A percentile compares a stretch with the other conserved stretches of the same genome.
Evolutionary conservation across 2,329 filamentous ascomycete genomes (phyloP).

Genomic region (Cadophora sp.): DNA sequence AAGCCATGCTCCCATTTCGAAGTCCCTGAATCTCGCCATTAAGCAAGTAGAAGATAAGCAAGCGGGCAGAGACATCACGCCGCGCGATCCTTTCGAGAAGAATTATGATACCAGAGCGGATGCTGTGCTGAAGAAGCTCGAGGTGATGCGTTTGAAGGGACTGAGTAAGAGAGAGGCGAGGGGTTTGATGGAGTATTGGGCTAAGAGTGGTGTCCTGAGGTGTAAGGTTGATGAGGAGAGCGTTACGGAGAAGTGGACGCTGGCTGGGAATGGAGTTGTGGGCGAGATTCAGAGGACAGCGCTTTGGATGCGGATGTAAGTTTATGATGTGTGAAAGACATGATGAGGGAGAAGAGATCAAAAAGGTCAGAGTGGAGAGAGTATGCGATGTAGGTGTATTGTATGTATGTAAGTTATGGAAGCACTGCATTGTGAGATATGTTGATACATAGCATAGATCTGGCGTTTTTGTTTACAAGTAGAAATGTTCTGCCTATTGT

Average conservation of each 20-base stretch:
- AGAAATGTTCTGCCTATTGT: not conserved
- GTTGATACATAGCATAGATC: conserved; percentile 23
- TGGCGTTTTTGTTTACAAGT: not conserved
- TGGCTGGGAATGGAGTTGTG: conserved; percentile 81
- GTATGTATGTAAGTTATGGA: conserved; percentile 19
- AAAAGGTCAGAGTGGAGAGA: not conserved
- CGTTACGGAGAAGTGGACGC: conserved; percentile 82
- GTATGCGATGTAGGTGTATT: conserved; percentile 1
- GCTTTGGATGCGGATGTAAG: conserved; percentile 47
- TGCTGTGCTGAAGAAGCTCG: conserved; percentile 56
- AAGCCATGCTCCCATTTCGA: conserved; percentile 70
- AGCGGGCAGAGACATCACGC: conserved; percentile 46
- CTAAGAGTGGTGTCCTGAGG: conserved; percentile 80
- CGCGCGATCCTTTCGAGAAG: conserved; percentile 59
- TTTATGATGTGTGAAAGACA: not conserved
- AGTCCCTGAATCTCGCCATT: conserved; percentile 73
- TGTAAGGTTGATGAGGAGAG: conserved; percentile 71
- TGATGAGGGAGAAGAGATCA: not conserved
- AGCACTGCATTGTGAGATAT: conserved; percentile 13
- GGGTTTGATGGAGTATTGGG: conserved; percentile 91
- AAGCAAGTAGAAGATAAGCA: conserved; percentile 51
- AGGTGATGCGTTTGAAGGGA: conserved; percentile 66
- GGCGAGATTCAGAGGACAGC: conserved; percentile 82
- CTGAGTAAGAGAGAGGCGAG: conserved; percentile 77
- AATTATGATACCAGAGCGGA: conserved; percentile 65